phyloP scores from a whole-genome alignment of 352 stramenopile genomes.

The Pilasporangium apinafurcum region DNA sequence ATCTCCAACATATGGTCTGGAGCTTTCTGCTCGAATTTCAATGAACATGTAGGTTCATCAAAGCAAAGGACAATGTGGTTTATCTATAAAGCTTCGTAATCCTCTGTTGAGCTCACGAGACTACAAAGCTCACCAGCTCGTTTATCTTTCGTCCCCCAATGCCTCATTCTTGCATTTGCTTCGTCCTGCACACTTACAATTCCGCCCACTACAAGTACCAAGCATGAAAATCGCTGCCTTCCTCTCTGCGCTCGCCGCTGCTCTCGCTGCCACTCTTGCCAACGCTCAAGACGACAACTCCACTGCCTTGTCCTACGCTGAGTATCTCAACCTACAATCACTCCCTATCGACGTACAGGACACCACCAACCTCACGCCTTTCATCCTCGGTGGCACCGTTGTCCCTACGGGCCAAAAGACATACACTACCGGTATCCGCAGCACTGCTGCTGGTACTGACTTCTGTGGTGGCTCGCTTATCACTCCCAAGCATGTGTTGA shows the following conservation, averaged over 20 bases:
- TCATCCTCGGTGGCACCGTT: constrained; percentile 32
- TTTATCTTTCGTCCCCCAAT: no score
- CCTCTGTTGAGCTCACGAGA: no score
- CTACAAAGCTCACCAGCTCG: no score
- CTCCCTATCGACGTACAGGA: background rate
- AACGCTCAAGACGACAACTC: background rate
- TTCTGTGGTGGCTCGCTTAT: constrained; percentile 66
- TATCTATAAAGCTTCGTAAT: no score
- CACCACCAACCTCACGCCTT: constrained; percentile 10
- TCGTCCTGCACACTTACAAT: background rate
- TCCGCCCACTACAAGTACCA: background rate
- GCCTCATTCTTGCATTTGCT: background rate
- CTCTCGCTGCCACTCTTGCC: background rate
- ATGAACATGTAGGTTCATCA: no score
- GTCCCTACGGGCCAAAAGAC: constrained; percentile 37
- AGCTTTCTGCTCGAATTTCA: no score
- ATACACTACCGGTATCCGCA: constrained; percentile 38
- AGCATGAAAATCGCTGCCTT: background rate
- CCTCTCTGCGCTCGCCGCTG: background rate
- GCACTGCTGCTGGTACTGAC: constrained; percentile 17
- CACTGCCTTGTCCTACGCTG: background rate
- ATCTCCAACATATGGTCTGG: no score
- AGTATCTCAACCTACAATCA: background rate
- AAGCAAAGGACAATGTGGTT: no score
- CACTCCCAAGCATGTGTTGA: constrained; percentile 52